A percentile compares a stretch with the other conserved stretches of the same genome.
phyloP scores from a whole-genome alignment of 225 moss, liverwort and hornwort genomes.

The Physcomitrium patens region DNA sequence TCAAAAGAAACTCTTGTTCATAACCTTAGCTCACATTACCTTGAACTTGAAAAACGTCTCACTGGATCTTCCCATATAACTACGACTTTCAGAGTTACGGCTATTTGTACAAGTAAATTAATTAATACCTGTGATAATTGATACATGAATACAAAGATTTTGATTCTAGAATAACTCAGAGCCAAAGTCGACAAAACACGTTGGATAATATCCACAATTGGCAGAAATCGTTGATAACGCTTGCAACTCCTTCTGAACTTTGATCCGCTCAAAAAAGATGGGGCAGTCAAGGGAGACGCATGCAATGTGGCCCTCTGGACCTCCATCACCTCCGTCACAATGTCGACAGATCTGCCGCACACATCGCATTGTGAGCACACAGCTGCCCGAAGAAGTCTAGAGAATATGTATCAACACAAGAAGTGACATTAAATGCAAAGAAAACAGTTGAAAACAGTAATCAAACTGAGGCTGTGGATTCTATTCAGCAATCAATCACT shows the following conservation, averaged over 20 bases:
- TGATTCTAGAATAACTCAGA: constrained; percentile 66
- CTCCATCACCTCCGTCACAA: constrained; percentile 87
- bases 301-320: constrained; percentile 58
- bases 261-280: constrained; percentile 84
- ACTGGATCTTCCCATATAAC: neutral
- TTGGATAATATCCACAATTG: constrained; percentile 74
- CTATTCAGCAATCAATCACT: constrained; percentile 23
- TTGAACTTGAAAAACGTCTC: constrained; percentile 5
- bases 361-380: constrained; percentile 20
- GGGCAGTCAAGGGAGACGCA: constrained; percentile 90
- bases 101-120: constrained; percentile 10
- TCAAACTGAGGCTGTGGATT: neutral
- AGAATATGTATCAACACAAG: neutral
- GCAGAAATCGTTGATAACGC: constrained; percentile 72
- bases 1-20: neutral
- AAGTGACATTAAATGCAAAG: neutral
- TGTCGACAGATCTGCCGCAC: constrained; percentile 80
- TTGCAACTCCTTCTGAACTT: constrained; percentile 83
- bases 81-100: neutral
- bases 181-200: constrained; percentile 58
- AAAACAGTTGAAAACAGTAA: neutral
- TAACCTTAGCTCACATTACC: neutral
- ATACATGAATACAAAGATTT: constrained; percentile 24
- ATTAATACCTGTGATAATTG: neutral
- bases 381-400: constrained; percentile 2